Conservation (phyloP, 139 green algal species). For the Marvania coccoides region DNA sequence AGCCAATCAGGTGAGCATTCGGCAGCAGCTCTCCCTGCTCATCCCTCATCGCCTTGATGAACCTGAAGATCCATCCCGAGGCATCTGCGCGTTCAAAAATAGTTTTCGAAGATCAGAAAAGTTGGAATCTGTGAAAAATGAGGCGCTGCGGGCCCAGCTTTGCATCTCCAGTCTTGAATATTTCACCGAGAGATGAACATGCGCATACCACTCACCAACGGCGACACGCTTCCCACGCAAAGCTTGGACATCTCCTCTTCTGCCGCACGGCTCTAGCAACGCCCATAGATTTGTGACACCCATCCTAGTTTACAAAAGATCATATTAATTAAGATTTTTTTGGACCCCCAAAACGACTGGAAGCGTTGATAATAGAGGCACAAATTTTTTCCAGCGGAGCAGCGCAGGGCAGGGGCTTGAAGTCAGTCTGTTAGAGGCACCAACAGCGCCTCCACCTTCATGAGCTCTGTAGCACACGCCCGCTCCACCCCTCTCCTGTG, state of each 20-base stretch:
- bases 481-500: background rate
- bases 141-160: no score
- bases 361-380: no score
- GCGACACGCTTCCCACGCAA: conserved; percentile 76
- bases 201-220: conserved; percentile 56
- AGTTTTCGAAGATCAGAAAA: no score
- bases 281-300: conserved; percentile 75
- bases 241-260: conserved; percentile 75
- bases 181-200: no score
- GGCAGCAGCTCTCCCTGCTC: conserved; percentile 81
- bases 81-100: conserved; percentile 62
- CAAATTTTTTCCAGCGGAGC: no score
- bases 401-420: no score
- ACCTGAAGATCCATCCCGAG: conserved; percentile 95
- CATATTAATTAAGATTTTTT: no score
- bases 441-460: background rate
- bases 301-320: conserved; percentile 50
- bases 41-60: conserved; percentile 94
- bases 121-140: no score
- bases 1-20: conserved; percentile 93
- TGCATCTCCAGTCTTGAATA: no score
- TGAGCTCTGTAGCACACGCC: background rate
- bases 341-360: no score
- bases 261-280: conserved; percentile 81
- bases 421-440: no score